Base-by-base conservation (phyloP, 176 grass and related monocot species). In the Dendrocalamus sinicus region DNA sequence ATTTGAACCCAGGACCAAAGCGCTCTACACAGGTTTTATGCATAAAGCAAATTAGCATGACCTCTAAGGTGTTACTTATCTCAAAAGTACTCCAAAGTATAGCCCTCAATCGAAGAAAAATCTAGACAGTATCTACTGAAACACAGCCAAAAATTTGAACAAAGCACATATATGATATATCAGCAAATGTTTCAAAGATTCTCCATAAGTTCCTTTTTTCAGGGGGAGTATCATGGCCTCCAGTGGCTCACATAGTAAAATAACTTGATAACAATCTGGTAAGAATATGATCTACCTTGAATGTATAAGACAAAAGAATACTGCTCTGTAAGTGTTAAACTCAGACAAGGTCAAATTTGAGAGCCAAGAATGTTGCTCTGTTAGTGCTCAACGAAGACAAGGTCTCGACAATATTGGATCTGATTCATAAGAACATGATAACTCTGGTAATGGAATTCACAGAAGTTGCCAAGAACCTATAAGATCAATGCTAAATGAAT, bases 401-500 rank as follows among this genome's bases (percentile, higher is more conserved):
- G 2, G 39, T 77, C 32, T 43, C 35, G 1, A 55, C 50, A 84
- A 40, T 41, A 44, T 55, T 67, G 32, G 9, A 84, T 64, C 23
- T 65, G 44, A 63, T 81, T 57, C 13, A 23, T 70, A 41, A 19
- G 10, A 85, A 22, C 48, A 85, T 11, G n/a, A 30, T 54, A 58
- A n/a, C 61, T 51, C 4, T 69, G 2, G 23, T 82, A 60, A 70
- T 32, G 3, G 7, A 82, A 39, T 81, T 44, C 19, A 64, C 57
- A 73, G 15, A 81, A 81, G 46, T 32, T 45, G 12, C 22, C 47
- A 67, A 0, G 2, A 47, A 67, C 24, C 48, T 81, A 87, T 16
- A 80, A 87, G 46, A 55, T 57, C 17, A 82, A 67, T 46, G 37
- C 37, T 39, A 76, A 70, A 75, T 57, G 51, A 75, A 58, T 58